phyloP scores from a whole-genome alignment of 345 rosid species.

The Acer campestre region DNA sequence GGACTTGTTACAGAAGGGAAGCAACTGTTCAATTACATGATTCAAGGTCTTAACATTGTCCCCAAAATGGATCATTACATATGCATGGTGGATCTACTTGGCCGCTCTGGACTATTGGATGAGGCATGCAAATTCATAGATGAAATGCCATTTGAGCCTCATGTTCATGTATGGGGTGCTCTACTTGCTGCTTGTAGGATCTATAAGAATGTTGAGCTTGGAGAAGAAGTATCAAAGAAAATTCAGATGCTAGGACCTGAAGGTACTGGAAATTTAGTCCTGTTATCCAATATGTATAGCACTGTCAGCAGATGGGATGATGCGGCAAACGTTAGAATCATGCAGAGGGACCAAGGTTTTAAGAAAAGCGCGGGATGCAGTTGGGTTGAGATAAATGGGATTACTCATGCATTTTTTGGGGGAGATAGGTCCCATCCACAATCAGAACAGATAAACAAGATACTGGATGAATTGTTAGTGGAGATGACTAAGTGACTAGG shows the following conservation, averaged over 20 bases:
- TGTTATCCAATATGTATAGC: constrained; percentile 21
- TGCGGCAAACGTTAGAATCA: constrained; percentile 9
- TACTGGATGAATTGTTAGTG: constrained; percentile 14
- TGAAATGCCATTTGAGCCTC: constrained; percentile 51
- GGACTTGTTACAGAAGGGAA: constrained; percentile 63
- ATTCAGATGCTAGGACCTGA: constrained; percentile 51
- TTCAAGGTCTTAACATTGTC: constrained; percentile 35
- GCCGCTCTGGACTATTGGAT: constrained; percentile 51
- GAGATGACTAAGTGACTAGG: constrained; percentile 33
- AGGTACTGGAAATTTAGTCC: constrained; percentile 50
- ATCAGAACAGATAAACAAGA: constrained; percentile 28
- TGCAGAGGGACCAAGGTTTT: constrained; percentile 14
- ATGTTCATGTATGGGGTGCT: constrained; percentile 54
- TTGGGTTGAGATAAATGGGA: constrained; percentile 26
- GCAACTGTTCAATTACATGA: constrained; percentile 44
- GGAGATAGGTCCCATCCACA: constrained; percentile 42
- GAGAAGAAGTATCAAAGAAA: constrained; percentile 47
- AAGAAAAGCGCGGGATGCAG: constrained; percentile 18
- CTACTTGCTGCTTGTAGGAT: constrained; percentile 57
- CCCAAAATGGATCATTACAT: constrained; percentile 60
- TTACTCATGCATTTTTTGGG: constrained; percentile 36
- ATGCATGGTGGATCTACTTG: constrained; percentile 64
- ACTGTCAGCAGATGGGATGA: constrained; percentile 17
- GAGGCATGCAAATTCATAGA: constrained; percentile 50
- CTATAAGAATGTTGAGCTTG: constrained; percentile 55